Base-by-base conservation (phyloP, 2,329 filamentous ascomycete species). In the Pseudogymnoascus sp. region DNA sequence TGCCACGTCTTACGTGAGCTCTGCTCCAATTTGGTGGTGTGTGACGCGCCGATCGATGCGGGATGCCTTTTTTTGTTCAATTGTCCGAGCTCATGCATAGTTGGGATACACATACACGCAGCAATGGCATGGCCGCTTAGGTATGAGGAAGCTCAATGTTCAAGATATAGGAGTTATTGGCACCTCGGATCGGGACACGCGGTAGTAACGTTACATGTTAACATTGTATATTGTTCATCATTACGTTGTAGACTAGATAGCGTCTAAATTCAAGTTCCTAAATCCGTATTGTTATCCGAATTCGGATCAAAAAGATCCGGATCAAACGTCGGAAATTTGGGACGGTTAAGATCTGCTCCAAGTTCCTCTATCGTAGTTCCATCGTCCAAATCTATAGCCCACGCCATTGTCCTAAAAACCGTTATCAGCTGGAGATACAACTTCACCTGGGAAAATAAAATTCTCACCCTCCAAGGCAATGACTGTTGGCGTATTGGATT, bases 371-470 rank as follows among this genome's bases (percentile, higher is more conserved):
- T 62, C 2, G 37, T 59, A 16, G 61, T 62, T 18, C 62, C 61
- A 45, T 62, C 55, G 21, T 62, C 55, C 25, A 62, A 31, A 28
- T 62, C 55, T 31, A 62, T 43, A 12, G 61, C 55, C 61, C 61
- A 62, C 5, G 25, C 61, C 35, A 62, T 40, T 28, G 52, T 43
- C 28, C 49, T 55, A 21, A 8, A 16, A 49, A 21, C 7, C 4
- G 14, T 3, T 21, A 28, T 55, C 6, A 55, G 49, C 5, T 33
- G 8, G 9, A 33, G 16, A 21, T 2, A 33, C 28, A 33, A 5
- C 28, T 7, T 4, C 16, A 12, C 12, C 18, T 33, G 8, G 25
- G 25, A 5, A 28, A 18, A 55, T 52, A 8, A 31, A 31, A 31
- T 55, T 33, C 49, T 55, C 11, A 55, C 49, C 49, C 49, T 21